Evolutionary conservation across 352 stramenopile genomes (phyloP).

Genomic region (Pythium graminicola): DNA sequence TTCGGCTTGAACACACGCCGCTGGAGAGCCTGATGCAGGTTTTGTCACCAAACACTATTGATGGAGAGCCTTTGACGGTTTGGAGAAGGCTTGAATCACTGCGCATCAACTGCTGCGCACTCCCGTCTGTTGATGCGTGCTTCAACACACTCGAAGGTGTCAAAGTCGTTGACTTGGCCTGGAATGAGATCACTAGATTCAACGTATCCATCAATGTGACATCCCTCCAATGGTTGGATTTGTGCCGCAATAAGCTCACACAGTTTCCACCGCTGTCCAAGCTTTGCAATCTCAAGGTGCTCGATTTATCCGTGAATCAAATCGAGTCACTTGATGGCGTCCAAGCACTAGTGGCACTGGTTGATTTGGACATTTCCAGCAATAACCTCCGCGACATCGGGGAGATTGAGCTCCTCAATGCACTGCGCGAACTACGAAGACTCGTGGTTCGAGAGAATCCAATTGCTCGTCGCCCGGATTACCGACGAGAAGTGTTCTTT

Average conservation of each 20-base stretch:
- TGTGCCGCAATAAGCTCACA: constrained; percentile 66
- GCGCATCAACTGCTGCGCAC: constrained; percentile 59
- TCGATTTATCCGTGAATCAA: constrained; percentile 68
- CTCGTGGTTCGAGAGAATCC: constrained; percentile 74
- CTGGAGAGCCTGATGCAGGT: constrained; percentile 39
- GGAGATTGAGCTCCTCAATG: constrained; percentile 46
- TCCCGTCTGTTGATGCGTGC: constrained; percentile 43
- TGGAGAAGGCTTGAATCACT: constrained; percentile 53
- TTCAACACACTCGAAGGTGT: constrained; percentile 45
- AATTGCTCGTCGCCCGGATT: constrained; percentile 60
- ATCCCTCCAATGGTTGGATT: constrained; percentile 42
- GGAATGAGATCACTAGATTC: constrained; percentile 58
- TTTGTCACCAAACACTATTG: constrained; percentile 24
- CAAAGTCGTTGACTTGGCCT: constrained; percentile 52
- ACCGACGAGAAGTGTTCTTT: constrained; percentile 75
- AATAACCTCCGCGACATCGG: constrained; percentile 51
- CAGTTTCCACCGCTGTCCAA: constrained; percentile 37
- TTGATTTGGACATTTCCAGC: constrained; percentile 64
- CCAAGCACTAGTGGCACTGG: constrained; percentile 32
- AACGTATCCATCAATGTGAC: constrained; percentile 22
- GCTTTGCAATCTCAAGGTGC: constrained; percentile 31
- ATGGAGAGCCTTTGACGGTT: neutral
- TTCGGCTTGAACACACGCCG: constrained; percentile 65
- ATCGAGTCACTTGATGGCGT: constrained; percentile 52
- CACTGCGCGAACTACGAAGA: constrained; percentile 31